Percentiles rank a stretch among this genome's conserved stretches.
phyloP scores from a whole-genome alignment of 208 protist genomes.

The Crithidia brevicula region DNA sequence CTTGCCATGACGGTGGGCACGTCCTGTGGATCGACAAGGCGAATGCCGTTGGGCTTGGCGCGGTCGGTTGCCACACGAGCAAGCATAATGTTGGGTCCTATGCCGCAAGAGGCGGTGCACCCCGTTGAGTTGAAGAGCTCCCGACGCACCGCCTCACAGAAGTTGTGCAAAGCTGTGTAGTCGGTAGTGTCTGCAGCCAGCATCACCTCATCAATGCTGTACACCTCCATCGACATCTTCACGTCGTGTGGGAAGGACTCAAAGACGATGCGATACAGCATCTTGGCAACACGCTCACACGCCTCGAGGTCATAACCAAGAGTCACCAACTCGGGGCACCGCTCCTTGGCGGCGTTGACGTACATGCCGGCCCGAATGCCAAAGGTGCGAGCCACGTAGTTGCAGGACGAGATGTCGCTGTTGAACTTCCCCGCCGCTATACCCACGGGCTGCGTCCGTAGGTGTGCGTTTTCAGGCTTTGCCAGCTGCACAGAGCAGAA shows the following conservation, averaged over 20 bases:
- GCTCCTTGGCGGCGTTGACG: constrained; percentile 74
- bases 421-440: constrained; percentile 86
- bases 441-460: constrained; percentile 79
- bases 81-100: constrained; percentile 87
- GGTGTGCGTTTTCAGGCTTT: constrained; percentile 79
- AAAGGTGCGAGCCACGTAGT: constrained; percentile 89
- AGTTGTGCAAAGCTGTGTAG: constrained; percentile 40
- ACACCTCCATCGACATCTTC: constrained; percentile 83
- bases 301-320: constrained; percentile 91
- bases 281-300: constrained; percentile 64
- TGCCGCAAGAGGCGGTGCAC: constrained; percentile 86
- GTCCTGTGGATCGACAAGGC: constrained; percentile 49
- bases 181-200: constrained; percentile 78
- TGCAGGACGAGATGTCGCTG: constrained; percentile 93
- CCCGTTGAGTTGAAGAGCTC: constrained; percentile 58
- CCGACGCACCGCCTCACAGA: constrained; percentile 61
- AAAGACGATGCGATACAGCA: constrained; percentile 81
- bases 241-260: constrained; percentile 49
- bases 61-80: constrained; percentile 71
- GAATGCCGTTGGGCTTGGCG: constrained; percentile 80
- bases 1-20: constrained; percentile 41
- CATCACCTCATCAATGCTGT: constrained; percentile 91
- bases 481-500: constrained; percentile 92
- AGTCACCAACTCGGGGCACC: constrained; percentile 88
- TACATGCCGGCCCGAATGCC: constrained; percentile 94